These are phyloP conservation scores for Fusarium vanettenii DNA, from an alignment of 2,329 filamentous ascomycete genomes.

Conservation along the genomic window DNA sequence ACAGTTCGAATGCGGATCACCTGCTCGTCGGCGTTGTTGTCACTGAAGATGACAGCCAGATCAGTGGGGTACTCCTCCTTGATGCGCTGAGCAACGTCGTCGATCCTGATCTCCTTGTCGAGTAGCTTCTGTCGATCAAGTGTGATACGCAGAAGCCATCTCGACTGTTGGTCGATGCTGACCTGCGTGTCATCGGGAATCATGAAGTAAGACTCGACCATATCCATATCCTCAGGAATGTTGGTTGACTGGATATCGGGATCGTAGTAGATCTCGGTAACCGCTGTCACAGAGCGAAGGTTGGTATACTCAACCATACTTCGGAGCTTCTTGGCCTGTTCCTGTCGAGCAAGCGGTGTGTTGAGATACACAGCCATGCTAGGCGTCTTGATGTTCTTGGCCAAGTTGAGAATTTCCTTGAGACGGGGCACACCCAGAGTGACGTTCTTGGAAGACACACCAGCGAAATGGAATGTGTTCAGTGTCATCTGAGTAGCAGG, in stretches of 20 bases:
- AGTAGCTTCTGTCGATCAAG: constrained; percentile 94
- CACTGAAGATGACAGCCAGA: constrained; percentile 93
- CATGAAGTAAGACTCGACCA: constrained; percentile 97
- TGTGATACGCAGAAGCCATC: constrained; percentile 94
- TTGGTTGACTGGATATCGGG: constrained; percentile 87
- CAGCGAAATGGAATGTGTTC: constrained; percentile 99
- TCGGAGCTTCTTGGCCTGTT: constrained; percentile 85
- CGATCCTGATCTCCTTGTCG: constrained; percentile 91
- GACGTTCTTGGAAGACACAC: constrained; percentile 99
- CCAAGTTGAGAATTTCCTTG: constrained; percentile 99
- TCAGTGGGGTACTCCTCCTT: constrained; percentile 89
- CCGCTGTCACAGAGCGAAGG: constrained; percentile 87
- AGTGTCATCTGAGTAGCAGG: constrained; percentile 99
- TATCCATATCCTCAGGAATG: constrained; percentile 88
- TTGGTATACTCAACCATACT: constrained; percentile 95
- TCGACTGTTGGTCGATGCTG: constrained; percentile 79
- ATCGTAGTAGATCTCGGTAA: constrained; percentile 98
- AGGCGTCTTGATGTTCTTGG: constrained; percentile 97
- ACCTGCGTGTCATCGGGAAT: constrained; percentile 82
- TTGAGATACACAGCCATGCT: constrained; percentile 94
- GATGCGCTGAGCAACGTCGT: constrained; percentile 90
- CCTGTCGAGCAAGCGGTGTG: constrained; percentile 73
- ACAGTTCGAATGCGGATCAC: constrained; percentile 93
- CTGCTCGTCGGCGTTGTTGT: constrained; percentile 96
- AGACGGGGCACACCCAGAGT: constrained; percentile 98